Evolutionary conservation across 352 stramenopile species (phyloP), one percentile per base, ranked within the genome.

Genomic region (Peronosclerospora sorghi): DNA sequence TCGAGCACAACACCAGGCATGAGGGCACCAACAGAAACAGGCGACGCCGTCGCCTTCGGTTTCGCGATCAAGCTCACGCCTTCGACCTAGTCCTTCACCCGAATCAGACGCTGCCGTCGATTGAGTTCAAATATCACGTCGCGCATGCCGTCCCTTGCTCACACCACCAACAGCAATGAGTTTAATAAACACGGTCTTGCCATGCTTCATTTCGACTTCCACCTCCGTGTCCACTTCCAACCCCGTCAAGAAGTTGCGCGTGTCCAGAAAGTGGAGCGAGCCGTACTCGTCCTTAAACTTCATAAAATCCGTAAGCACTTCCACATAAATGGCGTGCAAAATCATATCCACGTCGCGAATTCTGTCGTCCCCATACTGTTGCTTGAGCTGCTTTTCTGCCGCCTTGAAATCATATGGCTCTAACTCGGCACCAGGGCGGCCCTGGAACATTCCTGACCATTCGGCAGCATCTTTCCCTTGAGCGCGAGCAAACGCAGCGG

Each of bases 121-220:
- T 99, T 98, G 29, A 99, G 56, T 62, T 98, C 89, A 59, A 98
- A 98, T 56, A 97, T 94, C 20, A 98, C 81, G 45, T 97, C 92
- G 24, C 93, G 83, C 50, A 87, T 71, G 35, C 88, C 92, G 54
- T 87, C 79, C 56, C 66, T 89, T 86, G 75, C 70, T 89, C 67
- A 87, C 73, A 27, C 88, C 86, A 20, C 80, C 82, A 12, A 96
- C 68, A 23, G 77, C 83, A 34, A 96, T 85, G 14, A 97, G 72
- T 53, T 97, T 98, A 21, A 98, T 79, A 50, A 97, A 97, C 37
- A 98, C 74, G 21, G 88, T 93, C 76, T 98, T 98, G 42, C 96
- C 95, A 48, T 97, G 77, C 58, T 98, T 90, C 41, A 98, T 87
- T 55, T 86, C 68, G 34, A 90, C 46, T 48, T 87, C 73, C 1